These are phyloP conservation scores for Naganishia onofrii DNA, from an alignment of 768 basidiomycete genomes.

Conservation along the genomic window DNA sequence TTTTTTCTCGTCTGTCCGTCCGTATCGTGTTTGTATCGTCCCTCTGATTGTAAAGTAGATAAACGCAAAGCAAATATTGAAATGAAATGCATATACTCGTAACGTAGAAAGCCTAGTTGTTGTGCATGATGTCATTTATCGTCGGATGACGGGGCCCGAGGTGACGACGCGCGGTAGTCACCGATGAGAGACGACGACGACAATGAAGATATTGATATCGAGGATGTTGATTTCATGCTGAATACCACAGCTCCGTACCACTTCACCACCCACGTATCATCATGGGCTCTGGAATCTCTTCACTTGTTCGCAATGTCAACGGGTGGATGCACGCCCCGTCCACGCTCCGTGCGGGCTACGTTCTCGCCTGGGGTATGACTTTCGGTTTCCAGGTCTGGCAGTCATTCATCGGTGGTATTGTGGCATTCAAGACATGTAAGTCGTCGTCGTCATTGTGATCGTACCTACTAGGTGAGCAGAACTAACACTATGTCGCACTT, in stretches of 20 bases:
- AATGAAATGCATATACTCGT: not conserved
- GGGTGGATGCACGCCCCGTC: constrained; percentile 22
- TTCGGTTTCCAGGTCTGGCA: constrained; percentile 31
- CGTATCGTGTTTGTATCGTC: not conserved
- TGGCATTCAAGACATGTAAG: constrained; percentile 26
- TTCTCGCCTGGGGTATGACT: constrained; percentile 27
- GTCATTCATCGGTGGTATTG: constrained; percentile 29
- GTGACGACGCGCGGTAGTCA: not conserved
- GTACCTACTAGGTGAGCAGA: no score
- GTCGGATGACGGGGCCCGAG: not conserved
- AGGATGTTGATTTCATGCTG: no score
- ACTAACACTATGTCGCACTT: not conserved
- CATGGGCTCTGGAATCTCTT: constrained; percentile 26
- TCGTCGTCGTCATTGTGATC: no score
- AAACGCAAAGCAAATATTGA: not conserved
- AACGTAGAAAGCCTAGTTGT: not conserved
- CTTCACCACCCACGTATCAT: not conserved
- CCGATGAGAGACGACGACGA: not conserved
- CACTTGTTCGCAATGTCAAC: constrained; percentile 6
- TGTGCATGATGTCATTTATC: not conserved
- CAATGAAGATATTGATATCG: not conserved
- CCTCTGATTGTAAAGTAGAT: not conserved
- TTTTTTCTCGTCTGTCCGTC: no score
- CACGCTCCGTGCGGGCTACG: constrained; percentile 26
- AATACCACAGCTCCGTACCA: no score